Conservation (phyloP, 2,329 filamentous ascomycete species). For the Scopulariopsis brevicaulis region DNA sequence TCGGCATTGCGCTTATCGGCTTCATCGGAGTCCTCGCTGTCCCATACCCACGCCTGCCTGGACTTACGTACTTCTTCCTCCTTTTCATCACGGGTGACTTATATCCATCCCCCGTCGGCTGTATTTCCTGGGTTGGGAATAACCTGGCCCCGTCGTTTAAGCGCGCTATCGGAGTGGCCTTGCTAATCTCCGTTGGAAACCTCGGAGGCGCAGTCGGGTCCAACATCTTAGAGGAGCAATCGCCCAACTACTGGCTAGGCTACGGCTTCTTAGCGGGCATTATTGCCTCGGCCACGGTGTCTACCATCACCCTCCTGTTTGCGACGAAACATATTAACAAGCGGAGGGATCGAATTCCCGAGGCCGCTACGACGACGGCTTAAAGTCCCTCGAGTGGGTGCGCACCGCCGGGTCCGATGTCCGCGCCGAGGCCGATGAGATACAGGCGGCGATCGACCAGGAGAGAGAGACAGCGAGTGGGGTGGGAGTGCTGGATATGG, state of each 20-base stretch:
- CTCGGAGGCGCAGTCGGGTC: slow-evolving; percentile 18
- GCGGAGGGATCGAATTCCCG: slow-evolving; percentile 11
- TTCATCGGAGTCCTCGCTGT: slow-evolving; percentile 7
- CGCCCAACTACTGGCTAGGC: slow-evolving; percentile 22
- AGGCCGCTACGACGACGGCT: background rate
- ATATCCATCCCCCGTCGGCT: slow-evolving; percentile 18
- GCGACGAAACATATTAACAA: slow-evolving; percentile 14
- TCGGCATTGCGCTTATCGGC: slow-evolving; percentile 6
- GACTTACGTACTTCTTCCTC: background rate
- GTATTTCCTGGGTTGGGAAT: slow-evolving; percentile 12
- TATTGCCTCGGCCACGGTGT: background rate
- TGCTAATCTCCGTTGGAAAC: slow-evolving; percentile 12
- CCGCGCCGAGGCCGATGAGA: slow-evolving; percentile 24
- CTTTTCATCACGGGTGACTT: slow-evolving; percentile 10
- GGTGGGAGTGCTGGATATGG: slow-evolving; percentile 27
- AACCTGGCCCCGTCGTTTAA: slow-evolving; percentile 13
- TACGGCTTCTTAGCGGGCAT: slow-evolving; percentile 18
- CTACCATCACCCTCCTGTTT: slow-evolving; percentile 5
- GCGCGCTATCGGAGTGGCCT: slow-evolving; percentile 12
- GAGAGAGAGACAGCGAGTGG: slow-evolving; percentile 20
- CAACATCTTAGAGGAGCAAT: slow-evolving; percentile 24
- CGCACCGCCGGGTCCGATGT: slow-evolving; percentile 18
- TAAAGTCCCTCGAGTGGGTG: slow-evolving; percentile 2
- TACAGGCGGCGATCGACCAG: slow-evolving; percentile 22
- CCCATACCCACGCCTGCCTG: slow-evolving; percentile 10